Percentiles rank a stretch among this genome's conserved stretches.
Conservation (phyloP, 371 early-diverging fungal genomes). For the Saksenaea oblongispora region DNA sequence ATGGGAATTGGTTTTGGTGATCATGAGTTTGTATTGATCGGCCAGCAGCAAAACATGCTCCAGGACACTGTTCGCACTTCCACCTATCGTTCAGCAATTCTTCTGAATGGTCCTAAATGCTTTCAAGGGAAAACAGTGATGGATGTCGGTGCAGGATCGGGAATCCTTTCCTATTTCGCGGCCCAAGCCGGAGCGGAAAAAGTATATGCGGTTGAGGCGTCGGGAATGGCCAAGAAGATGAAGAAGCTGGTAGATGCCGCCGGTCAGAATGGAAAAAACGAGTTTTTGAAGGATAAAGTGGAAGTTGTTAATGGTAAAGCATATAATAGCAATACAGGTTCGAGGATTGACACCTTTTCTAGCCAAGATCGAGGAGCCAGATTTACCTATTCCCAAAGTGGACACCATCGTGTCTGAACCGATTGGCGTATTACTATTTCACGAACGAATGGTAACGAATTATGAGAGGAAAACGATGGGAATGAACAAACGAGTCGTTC, state of each 20-base stretch:
- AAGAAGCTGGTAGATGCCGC: constrained; percentile 73
- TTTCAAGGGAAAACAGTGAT: constrained; percentile 84
- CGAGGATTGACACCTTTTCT: background rate
- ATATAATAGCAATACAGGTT: background rate
- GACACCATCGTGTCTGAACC: constrained; percentile 97
- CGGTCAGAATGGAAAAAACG: constrained; percentile 61
- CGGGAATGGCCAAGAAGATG: constrained; percentile 93
- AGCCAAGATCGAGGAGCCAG: constrained; percentile 87
- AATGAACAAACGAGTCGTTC: background rate
- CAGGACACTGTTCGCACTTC: constrained; percentile 93
- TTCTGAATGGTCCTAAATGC: constrained; percentile 69
- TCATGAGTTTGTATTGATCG: background rate
- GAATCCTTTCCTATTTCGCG: constrained; percentile 94
- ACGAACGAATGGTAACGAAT: constrained; percentile 83
- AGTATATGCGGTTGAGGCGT: constrained; percentile 96
- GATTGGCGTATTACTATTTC: constrained; percentile 94
- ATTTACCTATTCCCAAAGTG: constrained; percentile 73
- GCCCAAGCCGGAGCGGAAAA: constrained; percentile 89
- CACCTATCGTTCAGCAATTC: constrained; percentile 92
- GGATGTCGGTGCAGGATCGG: constrained; percentile 96
- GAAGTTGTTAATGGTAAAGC: constrained; percentile 77
- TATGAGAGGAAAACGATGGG: background rate
- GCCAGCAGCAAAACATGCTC: constrained; percentile 93
- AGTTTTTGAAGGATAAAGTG: constrained; percentile 77
- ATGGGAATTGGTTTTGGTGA: constrained; percentile 15